phyloP scores from a whole-genome alignment of 1,284 basidiomycete species.

The Tilletia caries region DNA sequence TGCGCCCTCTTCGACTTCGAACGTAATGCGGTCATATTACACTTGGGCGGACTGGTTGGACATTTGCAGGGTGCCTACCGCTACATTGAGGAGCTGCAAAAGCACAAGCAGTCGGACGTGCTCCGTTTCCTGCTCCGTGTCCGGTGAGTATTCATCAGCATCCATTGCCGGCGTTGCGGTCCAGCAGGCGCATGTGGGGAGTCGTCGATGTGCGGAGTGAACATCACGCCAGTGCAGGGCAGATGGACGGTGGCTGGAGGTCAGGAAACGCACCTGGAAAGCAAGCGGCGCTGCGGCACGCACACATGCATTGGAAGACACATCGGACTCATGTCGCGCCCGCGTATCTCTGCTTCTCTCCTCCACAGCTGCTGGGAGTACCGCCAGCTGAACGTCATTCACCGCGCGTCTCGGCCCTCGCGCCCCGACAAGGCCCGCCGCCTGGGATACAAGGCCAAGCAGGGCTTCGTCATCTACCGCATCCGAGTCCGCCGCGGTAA shows the following conservation, averaged over 20 bases:
- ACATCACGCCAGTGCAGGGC: neutral
- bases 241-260: neutral
- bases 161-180: neutral
- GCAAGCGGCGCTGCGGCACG: neutral
- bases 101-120: conserved; percentile 84
- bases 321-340: neutral
- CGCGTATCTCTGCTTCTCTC: conserved; percentile 12
- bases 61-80: conserved; percentile 69
- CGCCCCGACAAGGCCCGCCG: conserved; percentile 99
- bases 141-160: conserved; percentile 62
- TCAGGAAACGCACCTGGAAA: no score
- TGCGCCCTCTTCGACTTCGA: neutral
- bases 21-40: no score
- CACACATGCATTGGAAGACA: neutral
- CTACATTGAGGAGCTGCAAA: conserved; percentile 83
- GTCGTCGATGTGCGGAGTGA: neutral
- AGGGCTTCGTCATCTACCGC: conserved; percentile 98
- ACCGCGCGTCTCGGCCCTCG: conserved; percentile 94
- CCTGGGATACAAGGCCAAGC: conserved; percentile 99
- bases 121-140: conserved; percentile 98
- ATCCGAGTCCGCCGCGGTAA: conserved; percentile 96
- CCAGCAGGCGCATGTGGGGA: neutral
- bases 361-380: conserved; percentile 82
- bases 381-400: conserved; percentile 88
- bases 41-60: no score